phyloP scores from a whole-genome alignment of 139 green algal species.

The Chlamydomonas urium region DNA sequence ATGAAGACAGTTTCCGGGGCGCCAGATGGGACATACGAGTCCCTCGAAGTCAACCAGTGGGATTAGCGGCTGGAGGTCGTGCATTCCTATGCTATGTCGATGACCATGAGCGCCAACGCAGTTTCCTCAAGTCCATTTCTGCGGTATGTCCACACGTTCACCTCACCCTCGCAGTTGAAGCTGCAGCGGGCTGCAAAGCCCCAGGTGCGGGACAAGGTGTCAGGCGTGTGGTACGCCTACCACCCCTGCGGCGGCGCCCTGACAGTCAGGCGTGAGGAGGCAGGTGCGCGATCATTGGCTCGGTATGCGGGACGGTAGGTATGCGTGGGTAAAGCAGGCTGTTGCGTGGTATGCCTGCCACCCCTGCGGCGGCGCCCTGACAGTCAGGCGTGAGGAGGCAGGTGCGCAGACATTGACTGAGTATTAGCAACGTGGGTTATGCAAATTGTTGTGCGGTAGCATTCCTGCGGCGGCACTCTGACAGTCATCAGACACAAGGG shows the following conservation, averaged over 20 bases:
- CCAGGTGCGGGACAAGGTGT: constrained; percentile 44
- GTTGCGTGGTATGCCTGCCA: constrained; percentile 67
- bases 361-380: constrained; percentile 26
- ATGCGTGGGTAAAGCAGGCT: constrained; percentile 42
- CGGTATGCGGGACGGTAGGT: too few relatives aligned
- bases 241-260: constrained; percentile 35
- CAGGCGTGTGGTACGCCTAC: constrained; percentile 63
- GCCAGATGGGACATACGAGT: too few relatives aligned
- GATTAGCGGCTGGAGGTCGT: too few relatives aligned
- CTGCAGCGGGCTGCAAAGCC: constrained; percentile 47
- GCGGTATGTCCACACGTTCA: too few relatives aligned
- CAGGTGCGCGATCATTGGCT: neutral
- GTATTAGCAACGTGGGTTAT: too few relatives aligned
- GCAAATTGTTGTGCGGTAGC: constrained; percentile 51
- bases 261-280: constrained; percentile 2
- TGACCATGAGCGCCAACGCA: too few relatives aligned
- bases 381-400: neutral
- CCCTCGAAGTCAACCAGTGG: too few relatives aligned
- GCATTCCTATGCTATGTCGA: too few relatives aligned
- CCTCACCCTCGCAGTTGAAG: constrained; percentile 49
- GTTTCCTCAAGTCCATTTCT: neutral
- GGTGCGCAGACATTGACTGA: neutral
- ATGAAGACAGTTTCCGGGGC: too few relatives aligned
- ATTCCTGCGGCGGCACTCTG: constrained; percentile 32
- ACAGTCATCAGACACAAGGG: too few relatives aligned